Evolutionary conservation across 805 yeast species (phyloP).

Genomic region (Zygoascus tannicola): DNA sequence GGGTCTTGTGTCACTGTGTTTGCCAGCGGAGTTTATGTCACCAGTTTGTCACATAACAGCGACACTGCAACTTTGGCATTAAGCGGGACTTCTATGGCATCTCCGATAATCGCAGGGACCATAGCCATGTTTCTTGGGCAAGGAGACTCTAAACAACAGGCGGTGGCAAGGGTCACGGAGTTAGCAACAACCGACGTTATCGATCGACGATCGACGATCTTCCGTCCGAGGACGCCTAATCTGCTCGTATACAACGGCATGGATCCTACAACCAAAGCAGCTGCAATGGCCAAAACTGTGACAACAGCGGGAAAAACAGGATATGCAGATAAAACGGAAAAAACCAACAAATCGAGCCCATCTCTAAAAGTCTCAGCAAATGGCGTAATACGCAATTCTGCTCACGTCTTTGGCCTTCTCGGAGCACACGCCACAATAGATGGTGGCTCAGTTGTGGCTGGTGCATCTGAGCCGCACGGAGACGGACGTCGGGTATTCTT

Average conservation of each 20-base stretch:
- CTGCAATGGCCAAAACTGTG: not conserved
- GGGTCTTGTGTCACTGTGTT: constrained; percentile 79
- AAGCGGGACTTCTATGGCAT: constrained; percentile 26
- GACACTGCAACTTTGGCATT: constrained; percentile 14
- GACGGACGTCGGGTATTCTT: too few relatives aligned
- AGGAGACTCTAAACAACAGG: constrained; percentile 22
- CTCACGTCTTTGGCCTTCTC: too few relatives aligned
- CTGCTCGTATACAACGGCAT: constrained; percentile 19
- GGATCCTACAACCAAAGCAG: constrained; percentile 45
- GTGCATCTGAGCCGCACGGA: too few relatives aligned
- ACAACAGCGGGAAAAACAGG: not conserved
- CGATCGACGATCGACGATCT: constrained; percentile 20
- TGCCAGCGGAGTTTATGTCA: constrained; percentile 67
- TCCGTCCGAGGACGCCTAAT: constrained; percentile 23
- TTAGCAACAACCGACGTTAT: constrained; percentile 20
- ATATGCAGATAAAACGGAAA: not conserved
- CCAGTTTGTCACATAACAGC: constrained; percentile 21
- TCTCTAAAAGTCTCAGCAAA: too few relatives aligned
- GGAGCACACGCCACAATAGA: too few relatives aligned
- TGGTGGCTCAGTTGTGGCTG: too few relatives aligned
- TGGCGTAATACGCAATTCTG: too few relatives aligned
- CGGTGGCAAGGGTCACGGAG: constrained; percentile 17
- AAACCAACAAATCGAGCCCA: not conserved
- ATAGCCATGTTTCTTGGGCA: constrained; percentile 23
- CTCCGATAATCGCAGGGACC: constrained; percentile 25